Conservation (phyloP, 768 basidiomycete species). For the Sporobolomyces roseus region DNA sequence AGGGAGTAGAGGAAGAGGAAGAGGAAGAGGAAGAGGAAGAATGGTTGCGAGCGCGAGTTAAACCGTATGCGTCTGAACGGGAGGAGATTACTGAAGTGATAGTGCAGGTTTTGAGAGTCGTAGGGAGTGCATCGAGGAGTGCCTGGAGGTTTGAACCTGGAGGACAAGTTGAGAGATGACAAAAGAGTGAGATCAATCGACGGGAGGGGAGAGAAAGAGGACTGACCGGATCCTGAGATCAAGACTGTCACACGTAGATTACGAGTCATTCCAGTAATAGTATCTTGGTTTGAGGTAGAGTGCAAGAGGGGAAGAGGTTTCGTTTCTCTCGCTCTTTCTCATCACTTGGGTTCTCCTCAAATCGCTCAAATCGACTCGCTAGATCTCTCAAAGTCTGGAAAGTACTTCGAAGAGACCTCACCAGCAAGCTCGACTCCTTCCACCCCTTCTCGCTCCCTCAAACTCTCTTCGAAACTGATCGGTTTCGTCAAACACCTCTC, state of each 20-base stretch:
- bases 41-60: slow-evolving; percentile 63
- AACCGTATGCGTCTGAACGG: slow-evolving; percentile 82
- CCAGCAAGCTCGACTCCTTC: no score
- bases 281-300: background rate
- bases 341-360: no score
- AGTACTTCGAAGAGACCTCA: no score
- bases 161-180: background rate
- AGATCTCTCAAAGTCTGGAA: no score
- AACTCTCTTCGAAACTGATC: no score
- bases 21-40: slow-evolving; percentile 56
- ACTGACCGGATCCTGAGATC: slow-evolving; percentile 63
- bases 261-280: background rate
- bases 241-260: slow-evolving; percentile 54
- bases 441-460: no score
- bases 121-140: slow-evolving; percentile 71
- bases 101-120: slow-evolving; percentile 64
- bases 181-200: background rate
- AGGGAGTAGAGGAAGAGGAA: no score
- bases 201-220: background rate
- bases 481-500: no score
- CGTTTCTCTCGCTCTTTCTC: no score
- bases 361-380: no score
- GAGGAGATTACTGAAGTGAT: slow-evolving; percentile 86
- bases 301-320: background rate
- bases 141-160: slow-evolving; percentile 96